Base-by-base conservation (phyloP, 192 early-diverging fungal species). In the Spinellus fusiger region DNA sequence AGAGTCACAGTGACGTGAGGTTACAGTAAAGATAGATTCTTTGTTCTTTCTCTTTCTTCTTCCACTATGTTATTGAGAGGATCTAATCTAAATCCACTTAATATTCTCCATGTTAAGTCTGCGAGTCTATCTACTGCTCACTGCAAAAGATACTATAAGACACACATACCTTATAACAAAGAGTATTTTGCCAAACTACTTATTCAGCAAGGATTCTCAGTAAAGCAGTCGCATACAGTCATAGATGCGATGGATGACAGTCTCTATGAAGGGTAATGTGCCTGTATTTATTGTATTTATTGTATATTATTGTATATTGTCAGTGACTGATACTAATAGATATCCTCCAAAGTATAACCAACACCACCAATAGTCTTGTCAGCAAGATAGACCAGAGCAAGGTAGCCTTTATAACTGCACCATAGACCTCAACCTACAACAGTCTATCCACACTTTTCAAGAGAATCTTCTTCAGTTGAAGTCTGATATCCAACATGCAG, bases 401-500 rank as follows among this genome's bases (percentile, higher is more conserved):
- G 66, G 80, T 84, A 75, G 49, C 50, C 28, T 2, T 20, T 4
- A 25, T 16, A 37, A 40, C 4, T n/a, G 16, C 29, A 50, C 26
- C 22, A 40, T 22, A 22, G n/a, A 25, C 32, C 22, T 34, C 18
- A 37, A 37, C 6, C 28, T 40, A 56, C 15, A n/a, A 28, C 54
- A 87, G 84, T 84, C 85, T 2, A 78, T 93, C 25, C 87, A 92
- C 63, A 84, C 84, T 67, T 89, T 89, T 68, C 91, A 87, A 66
- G 88, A 90, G 16, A 90, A 94, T 62, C 93, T 97, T 50, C 81
- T 86, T 6, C 89, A 89, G 32, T 83, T 97, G 12, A 89, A 92
- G 62, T 81, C 82, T 1, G 94, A 94, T 59, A 83, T 97, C n/a
- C 88, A 90, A 37, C 79, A 91, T 73, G 73, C 94, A 47, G 93